phyloP scores from a whole-genome alignment of 306 rosid genomes.

The Cicer yamashitae region DNA sequence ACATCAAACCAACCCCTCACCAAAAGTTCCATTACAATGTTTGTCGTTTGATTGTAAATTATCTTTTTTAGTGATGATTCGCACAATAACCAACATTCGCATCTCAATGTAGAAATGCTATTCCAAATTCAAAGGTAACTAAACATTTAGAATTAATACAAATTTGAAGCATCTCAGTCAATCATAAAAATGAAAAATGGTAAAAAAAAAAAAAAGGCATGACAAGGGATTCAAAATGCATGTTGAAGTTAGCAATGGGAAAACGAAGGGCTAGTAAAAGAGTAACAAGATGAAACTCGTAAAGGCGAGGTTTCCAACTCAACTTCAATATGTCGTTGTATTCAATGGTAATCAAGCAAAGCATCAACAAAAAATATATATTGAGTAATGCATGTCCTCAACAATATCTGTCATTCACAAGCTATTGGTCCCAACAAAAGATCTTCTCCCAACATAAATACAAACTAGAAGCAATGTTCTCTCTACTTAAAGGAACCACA shows the following conservation, averaged over 20 bases:
- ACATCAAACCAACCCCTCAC: background rate
- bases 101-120: background rate
- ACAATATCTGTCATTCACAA: constrained; percentile 57
- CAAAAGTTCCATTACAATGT: background rate
- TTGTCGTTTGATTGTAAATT: background rate
- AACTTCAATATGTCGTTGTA: constrained; percentile 42
- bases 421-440: constrained; percentile 49
- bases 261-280: constrained; percentile 58
- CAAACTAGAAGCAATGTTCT: constrained; percentile 56
- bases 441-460: constrained; percentile 54
- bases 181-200: background rate
- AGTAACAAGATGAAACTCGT: constrained; percentile 73
- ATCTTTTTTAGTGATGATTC: background rate
- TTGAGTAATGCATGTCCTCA: constrained; percentile 62
- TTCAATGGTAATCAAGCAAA: constrained; percentile 48
- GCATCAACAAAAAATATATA: constrained; percentile 56
- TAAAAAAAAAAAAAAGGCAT: background rate
- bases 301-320: constrained; percentile 45
- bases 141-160: background rate
- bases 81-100: background rate
- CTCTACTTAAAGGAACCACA: constrained; percentile 58
- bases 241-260: constrained; percentile 47
- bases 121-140: constrained; percentile 13
- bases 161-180: background rate
- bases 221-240: constrained; percentile 19